Evolutionary conservation across 306 rosid species (phyloP).

Genomic region (Trichosanthes cucumerina): DNA sequence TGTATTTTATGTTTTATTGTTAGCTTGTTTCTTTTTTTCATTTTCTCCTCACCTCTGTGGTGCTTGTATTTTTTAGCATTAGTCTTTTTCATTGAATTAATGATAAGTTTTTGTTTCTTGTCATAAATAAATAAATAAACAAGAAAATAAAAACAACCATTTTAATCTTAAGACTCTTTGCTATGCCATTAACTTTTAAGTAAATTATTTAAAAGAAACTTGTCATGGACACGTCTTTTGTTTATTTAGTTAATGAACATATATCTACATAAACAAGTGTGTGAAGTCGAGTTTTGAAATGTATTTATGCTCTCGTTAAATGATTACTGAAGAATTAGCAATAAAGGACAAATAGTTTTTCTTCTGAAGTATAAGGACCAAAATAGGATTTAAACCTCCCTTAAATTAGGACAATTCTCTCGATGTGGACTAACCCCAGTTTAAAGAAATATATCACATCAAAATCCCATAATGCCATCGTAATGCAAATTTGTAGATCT

Average conservation of each 20-base stretch:
- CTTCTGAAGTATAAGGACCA: not conserved
- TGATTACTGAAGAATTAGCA: not conserved
- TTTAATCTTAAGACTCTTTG: not conserved
- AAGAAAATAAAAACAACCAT: too few species aligned
- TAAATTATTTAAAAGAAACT: too few species aligned
- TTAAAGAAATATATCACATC: not conserved
- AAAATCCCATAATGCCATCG: not conserved
- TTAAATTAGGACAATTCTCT: not conserved
- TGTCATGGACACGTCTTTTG: not conserved
- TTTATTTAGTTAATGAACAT: too few species aligned
- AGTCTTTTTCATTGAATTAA: too few species aligned
- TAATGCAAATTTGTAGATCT: conserved; percentile 29
- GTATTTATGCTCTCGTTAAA: not conserved
- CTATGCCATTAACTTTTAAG: not conserved
- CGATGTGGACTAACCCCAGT: not conserved
- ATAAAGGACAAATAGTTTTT: not conserved
- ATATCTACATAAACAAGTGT: too few species aligned
- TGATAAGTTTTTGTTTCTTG: too few species aligned
- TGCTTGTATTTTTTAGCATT: too few species aligned
- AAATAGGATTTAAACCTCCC: not conserved
- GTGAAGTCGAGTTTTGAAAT: not conserved
- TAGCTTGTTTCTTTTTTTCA: too few species aligned
- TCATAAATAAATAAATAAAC: too few species aligned
- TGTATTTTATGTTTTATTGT: too few species aligned
- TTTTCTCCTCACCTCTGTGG: too few species aligned